Evolutionary conservation across 805 yeast genomes (phyloP).

Genomic region (Wickerhamomyces silvicola): DNA sequence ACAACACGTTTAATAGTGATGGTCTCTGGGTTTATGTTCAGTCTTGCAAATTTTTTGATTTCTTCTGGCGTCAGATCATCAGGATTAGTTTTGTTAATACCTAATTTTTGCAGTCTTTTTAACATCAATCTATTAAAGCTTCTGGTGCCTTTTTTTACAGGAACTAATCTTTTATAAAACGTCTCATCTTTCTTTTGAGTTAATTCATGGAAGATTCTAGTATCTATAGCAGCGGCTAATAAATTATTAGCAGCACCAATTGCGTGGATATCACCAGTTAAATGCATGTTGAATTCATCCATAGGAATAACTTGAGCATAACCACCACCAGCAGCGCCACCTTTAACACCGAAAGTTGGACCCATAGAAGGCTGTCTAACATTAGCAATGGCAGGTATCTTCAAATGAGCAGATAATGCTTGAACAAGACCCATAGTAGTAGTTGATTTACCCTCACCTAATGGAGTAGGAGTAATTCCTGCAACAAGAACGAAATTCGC

Average conservation of each 20-base stretch:
- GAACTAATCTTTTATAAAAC: constrained; percentile 68
- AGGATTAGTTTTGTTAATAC: constrained; percentile 65
- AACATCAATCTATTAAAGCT: constrained; percentile 63
- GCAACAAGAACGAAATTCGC: constrained; percentile 74
- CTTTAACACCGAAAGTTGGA: constrained; percentile 82
- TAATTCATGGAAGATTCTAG: constrained; percentile 77
- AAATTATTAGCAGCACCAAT: constrained; percentile 77
- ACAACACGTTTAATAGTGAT: constrained; percentile 82
- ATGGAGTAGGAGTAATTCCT: constrained; percentile 81
- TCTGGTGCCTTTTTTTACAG: constrained; percentile 65
- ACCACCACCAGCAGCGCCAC: constrained; percentile 92
- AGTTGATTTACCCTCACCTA: constrained; percentile 83
- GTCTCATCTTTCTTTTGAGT: constrained; percentile 68
- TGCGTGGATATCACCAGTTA: constrained; percentile 84
- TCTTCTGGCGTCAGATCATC: constrained; percentile 69
- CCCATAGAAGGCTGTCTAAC: constrained; percentile 89
- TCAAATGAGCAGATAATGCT: constrained; percentile 71
- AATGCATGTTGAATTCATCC: constrained; percentile 84
- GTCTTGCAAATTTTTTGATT: constrained; percentile 53
- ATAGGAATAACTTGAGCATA: constrained; percentile 82
- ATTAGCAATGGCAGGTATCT: constrained; percentile 65
- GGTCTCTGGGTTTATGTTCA: constrained; percentile 72
- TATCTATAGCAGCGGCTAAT: constrained; percentile 80
- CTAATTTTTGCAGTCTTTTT: constrained; percentile 59
- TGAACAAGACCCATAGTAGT: constrained; percentile 80